A percentile compares a stretch with the other conserved stretches of the same genome.
phyloP scores from a whole-genome alignment of 1,284 basidiomycete genomes.

The Pisolithus thermaeus region DNA sequence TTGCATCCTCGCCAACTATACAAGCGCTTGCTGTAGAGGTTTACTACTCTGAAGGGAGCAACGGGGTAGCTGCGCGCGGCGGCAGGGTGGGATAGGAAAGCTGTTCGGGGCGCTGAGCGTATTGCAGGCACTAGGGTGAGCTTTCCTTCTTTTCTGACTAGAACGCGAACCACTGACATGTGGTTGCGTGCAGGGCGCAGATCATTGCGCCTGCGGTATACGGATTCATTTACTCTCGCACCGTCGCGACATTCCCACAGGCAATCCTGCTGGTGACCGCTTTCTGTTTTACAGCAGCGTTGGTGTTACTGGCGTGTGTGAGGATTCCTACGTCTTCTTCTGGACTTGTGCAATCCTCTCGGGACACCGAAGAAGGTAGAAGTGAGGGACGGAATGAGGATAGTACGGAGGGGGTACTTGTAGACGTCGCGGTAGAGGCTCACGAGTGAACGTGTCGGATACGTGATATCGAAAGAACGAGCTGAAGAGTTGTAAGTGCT shows the following conservation, averaged over 20 bases:
- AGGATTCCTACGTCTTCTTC: constrained; percentile 19
- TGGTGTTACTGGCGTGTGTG: constrained; percentile 32
- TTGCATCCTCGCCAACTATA: constrained; percentile 57
- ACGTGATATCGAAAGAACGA: not conserved
- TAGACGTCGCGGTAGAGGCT: not conserved
- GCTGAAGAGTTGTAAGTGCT: no score
- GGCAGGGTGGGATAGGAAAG: constrained; percentile 44
- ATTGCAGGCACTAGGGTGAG: constrained; percentile 58
- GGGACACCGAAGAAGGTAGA: not conserved
- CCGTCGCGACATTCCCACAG: constrained; percentile 41
- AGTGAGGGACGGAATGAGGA: not conserved
- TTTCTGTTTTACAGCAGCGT: constrained; percentile 23
- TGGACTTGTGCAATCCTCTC: not conserved
- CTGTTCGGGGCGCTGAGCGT: constrained; percentile 73
- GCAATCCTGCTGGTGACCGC: constrained; percentile 37
- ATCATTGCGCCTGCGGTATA: constrained; percentile 47
- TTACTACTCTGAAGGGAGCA: constrained; percentile 33
- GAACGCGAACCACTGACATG: not conserved
- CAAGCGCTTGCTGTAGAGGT: constrained; percentile 65
- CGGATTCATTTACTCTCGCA: constrained; percentile 42
- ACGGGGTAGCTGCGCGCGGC: constrained; percentile 19
- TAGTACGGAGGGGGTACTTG: not conserved
- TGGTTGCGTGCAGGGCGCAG: constrained; percentile 28
- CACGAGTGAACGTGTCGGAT: not conserved
- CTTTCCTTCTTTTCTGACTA: constrained; percentile 2